A percentile compares a stretch with the other conserved stretches of the same genome.
Evolutionary conservation across 108 stramenopile species (phyloP).

Genomic region (Bacterosira constricta): DNA sequence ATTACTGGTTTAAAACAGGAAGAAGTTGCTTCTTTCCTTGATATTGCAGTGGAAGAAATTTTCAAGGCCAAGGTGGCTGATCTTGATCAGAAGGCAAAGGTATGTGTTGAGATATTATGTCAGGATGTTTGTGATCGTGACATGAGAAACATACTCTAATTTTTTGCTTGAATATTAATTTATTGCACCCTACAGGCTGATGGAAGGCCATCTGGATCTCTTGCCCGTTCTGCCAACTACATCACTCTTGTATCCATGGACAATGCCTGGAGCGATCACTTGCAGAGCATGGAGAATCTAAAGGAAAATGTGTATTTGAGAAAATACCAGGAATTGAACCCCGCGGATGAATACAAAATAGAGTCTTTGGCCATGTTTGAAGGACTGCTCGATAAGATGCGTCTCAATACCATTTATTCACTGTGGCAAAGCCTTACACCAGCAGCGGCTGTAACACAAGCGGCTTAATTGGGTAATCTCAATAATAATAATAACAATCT

Average conservation of each 20-base stretch:
- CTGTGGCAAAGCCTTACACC: conserved; percentile 78
- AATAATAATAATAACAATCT: too few species aligned
- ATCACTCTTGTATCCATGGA: conserved; percentile 88
- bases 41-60: conserved; percentile 74
- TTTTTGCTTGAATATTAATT: background rate
- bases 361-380: conserved; percentile 80
- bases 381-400: conserved; percentile 81
- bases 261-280: conserved; percentile 91
- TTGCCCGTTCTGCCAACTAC: conserved; percentile 87
- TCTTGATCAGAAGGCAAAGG: conserved; percentile 60
- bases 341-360: conserved; percentile 74
- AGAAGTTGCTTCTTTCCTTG: conserved; percentile 54
- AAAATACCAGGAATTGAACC: conserved; percentile 76
- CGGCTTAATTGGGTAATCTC: conserved; percentile 22
- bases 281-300: conserved; percentile 85
- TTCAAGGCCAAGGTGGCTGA: conserved; percentile 67
- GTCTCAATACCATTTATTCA: conserved; percentile 84
- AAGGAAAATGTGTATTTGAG: conserved; percentile 84
- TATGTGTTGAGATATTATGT: background rate
- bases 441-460: conserved; percentile 27
- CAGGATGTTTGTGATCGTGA: background rate
- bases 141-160: too few species aligned
- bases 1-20: conserved; percentile 57
- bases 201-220: conserved; percentile 62
- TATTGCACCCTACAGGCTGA: conserved; percentile 22